A percentile compares a stretch with the other conserved stretches of the same genome.
Conservation (phyloP, 2,329 filamentous ascomycete genomes). For the Phoma sp. region DNA sequence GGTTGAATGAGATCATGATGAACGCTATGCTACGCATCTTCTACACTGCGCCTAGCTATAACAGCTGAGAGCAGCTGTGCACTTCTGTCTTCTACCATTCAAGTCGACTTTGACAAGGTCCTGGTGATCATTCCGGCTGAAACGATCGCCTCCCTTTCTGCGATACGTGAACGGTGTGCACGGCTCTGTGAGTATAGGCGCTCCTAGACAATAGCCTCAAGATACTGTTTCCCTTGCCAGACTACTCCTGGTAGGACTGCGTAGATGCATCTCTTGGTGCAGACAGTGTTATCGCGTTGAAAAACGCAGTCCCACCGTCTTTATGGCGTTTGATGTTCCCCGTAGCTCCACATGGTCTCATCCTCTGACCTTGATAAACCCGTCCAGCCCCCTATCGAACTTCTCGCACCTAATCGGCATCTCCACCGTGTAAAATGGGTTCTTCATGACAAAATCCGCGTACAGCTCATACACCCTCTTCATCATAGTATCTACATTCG, state of each 20-base stretch:
- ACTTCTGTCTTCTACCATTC: neutral
- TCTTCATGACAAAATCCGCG: slow-evolving; percentile 98
- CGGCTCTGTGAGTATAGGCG: neutral
- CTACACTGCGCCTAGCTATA: neutral
- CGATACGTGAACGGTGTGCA: neutral
- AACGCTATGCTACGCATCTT: neutral
- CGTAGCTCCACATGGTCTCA: slow-evolving; percentile 20
- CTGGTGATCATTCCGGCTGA: neutral
- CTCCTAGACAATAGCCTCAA: neutral
- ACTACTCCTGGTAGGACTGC: neutral
- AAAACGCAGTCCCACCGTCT: neutral
- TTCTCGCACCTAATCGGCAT: slow-evolving; percentile 97
- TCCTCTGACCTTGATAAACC: slow-evolving; percentile 69
- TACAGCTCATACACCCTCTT: slow-evolving; percentile 92
- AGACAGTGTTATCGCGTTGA: neutral
- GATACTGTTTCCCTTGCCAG: neutral
- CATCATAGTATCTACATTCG: slow-evolving; percentile 84
- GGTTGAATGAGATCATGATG: slow-evolving; percentile 26
- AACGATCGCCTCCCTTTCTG: neutral
- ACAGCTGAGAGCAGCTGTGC: neutral
- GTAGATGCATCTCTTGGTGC: neutral
- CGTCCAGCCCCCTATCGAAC: slow-evolving; percentile 85
- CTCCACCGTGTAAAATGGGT: slow-evolving; percentile 96
- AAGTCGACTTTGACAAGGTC: no score
- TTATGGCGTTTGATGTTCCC: neutral